Conservation (phyloP, 2,329 filamentous ascomycete species). For the Colletotrichum lini region DNA sequence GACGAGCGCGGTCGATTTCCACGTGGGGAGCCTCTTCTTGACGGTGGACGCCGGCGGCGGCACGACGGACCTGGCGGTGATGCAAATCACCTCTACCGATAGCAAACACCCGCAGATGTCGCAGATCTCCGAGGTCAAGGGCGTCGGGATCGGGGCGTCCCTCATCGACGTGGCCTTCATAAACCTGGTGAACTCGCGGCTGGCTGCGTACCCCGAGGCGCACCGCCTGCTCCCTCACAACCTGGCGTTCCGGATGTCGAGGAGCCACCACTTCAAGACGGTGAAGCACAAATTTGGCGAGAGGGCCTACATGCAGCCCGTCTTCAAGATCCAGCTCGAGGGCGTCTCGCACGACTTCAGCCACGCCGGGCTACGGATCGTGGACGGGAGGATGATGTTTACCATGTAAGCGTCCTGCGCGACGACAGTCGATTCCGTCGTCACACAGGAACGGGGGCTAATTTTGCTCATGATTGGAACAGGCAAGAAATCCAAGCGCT, state of each 20-base stretch:
- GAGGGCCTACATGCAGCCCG: conserved; percentile 56
- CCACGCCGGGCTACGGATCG: conserved; percentile 55
- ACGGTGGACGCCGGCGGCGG: conserved; percentile 63
- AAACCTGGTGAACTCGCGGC: conserved; percentile 54
- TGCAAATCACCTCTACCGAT: conserved; percentile 55
- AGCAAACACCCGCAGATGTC: conserved; percentile 49
- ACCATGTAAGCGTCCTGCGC: conserved; percentile 50
- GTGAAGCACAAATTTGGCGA: conserved; percentile 61
- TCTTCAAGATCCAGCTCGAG: conserved; percentile 60
- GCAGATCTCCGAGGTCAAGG: conserved; percentile 57
- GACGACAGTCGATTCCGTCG: background rate
- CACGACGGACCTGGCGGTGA: conserved; percentile 62
- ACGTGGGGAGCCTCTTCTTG: conserved; percentile 57
- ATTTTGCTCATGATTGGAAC: background rate
- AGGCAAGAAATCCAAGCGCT: conserved; percentile 21
- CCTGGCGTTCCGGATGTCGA: conserved; percentile 54
- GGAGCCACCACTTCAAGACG: conserved; percentile 55
- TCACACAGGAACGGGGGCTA: no score
- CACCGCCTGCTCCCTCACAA: conserved; percentile 53
- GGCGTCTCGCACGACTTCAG: conserved; percentile 58
- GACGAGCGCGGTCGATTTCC: conserved; percentile 56
- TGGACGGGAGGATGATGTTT: conserved; percentile 58
- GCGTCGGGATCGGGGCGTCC: conserved; percentile 61
- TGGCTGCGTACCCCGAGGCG: conserved; percentile 54
- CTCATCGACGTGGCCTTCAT: conserved; percentile 62